Conservation (phyloP, 2,329 filamentous ascomycete species). For the Pleurostoma richardsiae region DNA sequence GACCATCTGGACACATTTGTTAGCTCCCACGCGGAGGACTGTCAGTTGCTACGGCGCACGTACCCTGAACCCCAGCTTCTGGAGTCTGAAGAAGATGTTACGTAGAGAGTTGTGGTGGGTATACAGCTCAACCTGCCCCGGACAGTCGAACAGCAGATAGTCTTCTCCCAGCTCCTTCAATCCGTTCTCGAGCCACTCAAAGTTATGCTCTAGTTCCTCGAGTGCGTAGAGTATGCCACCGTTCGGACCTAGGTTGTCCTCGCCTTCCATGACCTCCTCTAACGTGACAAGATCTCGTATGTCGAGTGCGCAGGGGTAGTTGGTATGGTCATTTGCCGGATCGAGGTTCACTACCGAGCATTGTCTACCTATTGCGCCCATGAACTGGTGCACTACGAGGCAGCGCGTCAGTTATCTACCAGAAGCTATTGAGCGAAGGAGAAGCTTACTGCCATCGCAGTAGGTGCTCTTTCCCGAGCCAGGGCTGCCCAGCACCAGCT, state of each 20-base stretch:
- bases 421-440: conserved; percentile 3
- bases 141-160: conserved; percentile 93
- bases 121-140: conserved; percentile 94
- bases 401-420: conserved; percentile 1
- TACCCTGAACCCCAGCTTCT: conserved; percentile 90
- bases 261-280: conserved; percentile 83
- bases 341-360: conserved; percentile 96
- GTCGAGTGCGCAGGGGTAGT: conserved; percentile 84
- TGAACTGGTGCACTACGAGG: conserved; percentile 81
- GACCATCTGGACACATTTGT: conserved; percentile 60
- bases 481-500: conserved; percentile 89
- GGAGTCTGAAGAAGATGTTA: conserved; percentile 85
- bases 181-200: conserved; percentile 83
- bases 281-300: conserved; percentile 84
- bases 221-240: conserved; percentile 89
- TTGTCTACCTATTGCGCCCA: conserved; percentile 89
- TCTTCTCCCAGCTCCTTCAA: conserved; percentile 79
- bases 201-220: conserved; percentile 90
- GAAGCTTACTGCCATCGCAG: conserved; percentile 77
- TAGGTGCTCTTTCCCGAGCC: conserved; percentile 96
- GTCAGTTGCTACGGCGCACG: conserved; percentile 22
- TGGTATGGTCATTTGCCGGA: conserved; percentile 90
- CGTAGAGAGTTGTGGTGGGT: conserved; percentile 90
- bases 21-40: neutral
- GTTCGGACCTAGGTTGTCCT: conserved; percentile 86